Evolutionary conservation across 805 yeast species (phyloP).

Genomic region (Kuraishia cidri): DNA sequence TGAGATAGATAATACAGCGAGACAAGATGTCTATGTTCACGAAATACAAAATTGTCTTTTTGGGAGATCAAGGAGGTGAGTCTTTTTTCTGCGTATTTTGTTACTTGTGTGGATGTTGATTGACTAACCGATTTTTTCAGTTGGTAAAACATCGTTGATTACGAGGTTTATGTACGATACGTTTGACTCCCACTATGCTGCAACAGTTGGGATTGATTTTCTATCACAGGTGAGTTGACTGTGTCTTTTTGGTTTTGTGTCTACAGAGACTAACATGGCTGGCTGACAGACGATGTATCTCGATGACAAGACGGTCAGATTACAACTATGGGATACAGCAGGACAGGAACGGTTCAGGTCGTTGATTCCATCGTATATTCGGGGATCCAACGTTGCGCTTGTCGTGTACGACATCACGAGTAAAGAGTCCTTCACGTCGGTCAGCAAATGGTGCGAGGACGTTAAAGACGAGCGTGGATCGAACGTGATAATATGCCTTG

Average conservation of each 20-base stretch:
- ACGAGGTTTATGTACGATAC: constrained; percentile 98
- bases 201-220: constrained; percentile 96
- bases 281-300: constrained; percentile 75
- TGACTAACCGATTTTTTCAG: constrained; percentile 24
- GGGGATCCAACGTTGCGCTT: constrained; percentile 97
- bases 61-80: constrained; percentile 90
- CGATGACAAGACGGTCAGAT: constrained; percentile 89
- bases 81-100: no score
- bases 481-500: constrained; percentile 81
- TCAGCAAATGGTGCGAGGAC: constrained; percentile 90
- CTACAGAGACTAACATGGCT: neutral
- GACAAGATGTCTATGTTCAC: constrained; percentile 23
- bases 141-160: constrained; percentile 91
- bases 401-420: constrained; percentile 91
- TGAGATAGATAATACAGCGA: no score
- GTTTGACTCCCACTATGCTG: constrained; percentile 92
- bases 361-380: constrained; percentile 87
- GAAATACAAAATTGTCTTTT: constrained; percentile 83
- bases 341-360: constrained; percentile 96
- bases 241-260: no score
- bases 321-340: constrained; percentile 97
- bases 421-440: constrained; percentile 73
- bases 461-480: constrained; percentile 88
- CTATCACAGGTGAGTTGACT: constrained; percentile 56
- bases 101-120: neutral